A percentile compares a stretch with the other conserved stretches of the same genome.
phyloP scores from a whole-genome alignment of 2,329 filamentous ascomycete genomes.

The Coniosporium tulheliwenetii region DNA sequence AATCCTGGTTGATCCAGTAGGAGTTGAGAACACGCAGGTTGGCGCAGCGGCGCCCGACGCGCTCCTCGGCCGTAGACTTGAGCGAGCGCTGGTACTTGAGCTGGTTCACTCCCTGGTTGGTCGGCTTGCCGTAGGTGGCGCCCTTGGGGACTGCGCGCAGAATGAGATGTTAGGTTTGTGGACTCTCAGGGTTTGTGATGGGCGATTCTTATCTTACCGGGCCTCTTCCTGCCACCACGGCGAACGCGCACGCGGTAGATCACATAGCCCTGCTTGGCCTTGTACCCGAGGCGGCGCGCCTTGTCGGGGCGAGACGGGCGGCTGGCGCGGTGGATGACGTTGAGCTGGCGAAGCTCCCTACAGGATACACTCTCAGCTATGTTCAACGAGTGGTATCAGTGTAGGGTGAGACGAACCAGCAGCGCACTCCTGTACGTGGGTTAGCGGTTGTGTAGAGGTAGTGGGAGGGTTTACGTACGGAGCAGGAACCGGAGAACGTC shows the following conservation, averaged over 20 bases:
- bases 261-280: constrained; percentile 99
- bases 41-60: constrained; percentile 96
- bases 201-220: constrained; percentile 30
- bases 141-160: constrained; percentile 56
- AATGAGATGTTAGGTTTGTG: too few species aligned
- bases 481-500: constrained; percentile 99
- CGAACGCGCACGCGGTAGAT: constrained; percentile 99
- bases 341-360: constrained; percentile 94
- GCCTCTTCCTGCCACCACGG: constrained; percentile 97
- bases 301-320: constrained; percentile 98
- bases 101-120: constrained; percentile 99
- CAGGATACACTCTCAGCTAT: constrained; percentile 99
- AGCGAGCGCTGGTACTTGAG: constrained; percentile 99
- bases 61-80: constrained; percentile 95
- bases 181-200: too few species aligned
- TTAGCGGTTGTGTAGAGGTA: too few species aligned
- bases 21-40: constrained; percentile 99
- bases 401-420: background rate
- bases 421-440: too few species aligned
- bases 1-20: constrained; percentile 99
- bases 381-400: constrained; percentile 89
- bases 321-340: constrained; percentile 98
- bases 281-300: constrained; percentile 99
- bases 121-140: constrained; percentile 99
- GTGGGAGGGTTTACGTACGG: constrained; percentile 27